Base-by-base conservation (phyloP, 345 rosid genomes). In the Triadica sebifera region DNA sequence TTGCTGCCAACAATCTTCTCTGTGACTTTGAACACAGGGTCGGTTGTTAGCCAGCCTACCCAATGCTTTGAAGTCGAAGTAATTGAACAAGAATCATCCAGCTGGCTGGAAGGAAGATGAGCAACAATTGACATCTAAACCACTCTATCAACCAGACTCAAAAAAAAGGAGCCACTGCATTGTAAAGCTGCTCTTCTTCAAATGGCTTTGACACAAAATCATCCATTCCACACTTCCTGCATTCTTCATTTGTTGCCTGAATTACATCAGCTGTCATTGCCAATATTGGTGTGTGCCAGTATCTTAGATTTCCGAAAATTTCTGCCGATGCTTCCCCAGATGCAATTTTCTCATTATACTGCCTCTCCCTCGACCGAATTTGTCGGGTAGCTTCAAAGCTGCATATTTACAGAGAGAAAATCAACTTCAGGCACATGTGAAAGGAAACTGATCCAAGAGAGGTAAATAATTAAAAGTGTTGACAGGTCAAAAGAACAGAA, bases 261-360 rank as follows among this genome's bases (percentile, higher is more conserved):
- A 84, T 90, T 67, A 92, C 96, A 74, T 94, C 98, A 67, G 98
- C 98, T 45, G 97, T 92, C 97, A 94, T 92, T 29, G 96, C 97
- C 82, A 94, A 75, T 82, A 94, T 89, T 2, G 97, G 97, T 39
- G 87, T 78, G 62, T 81, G 93, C 96, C 96, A 90, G 62, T 72
- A 65, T 67, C 75, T 76, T 65, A 77, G 83, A 67, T 84, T 83
- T 64, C 85, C 70, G 37, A 77, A 79, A 74, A 78, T 74, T 75
- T 82, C 90, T 57, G 22, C 61, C 7, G 88, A 83, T 50, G 69
- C 82, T 81, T 86, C 92, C 64, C 84, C 86, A 12, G 85, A 87
- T 69, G 77, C 81, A 80, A 89, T 82, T 74, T 84, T 81, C 70
- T 76, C 78, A 81, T 92, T 94, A 51, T 82, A 71, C 75, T 83